A percentile compares a stretch with the other conserved stretches of the same genome.
phyloP scores from a whole-genome alignment of 768 basidiomycete genomes.

The Terana coerulea region DNA sequence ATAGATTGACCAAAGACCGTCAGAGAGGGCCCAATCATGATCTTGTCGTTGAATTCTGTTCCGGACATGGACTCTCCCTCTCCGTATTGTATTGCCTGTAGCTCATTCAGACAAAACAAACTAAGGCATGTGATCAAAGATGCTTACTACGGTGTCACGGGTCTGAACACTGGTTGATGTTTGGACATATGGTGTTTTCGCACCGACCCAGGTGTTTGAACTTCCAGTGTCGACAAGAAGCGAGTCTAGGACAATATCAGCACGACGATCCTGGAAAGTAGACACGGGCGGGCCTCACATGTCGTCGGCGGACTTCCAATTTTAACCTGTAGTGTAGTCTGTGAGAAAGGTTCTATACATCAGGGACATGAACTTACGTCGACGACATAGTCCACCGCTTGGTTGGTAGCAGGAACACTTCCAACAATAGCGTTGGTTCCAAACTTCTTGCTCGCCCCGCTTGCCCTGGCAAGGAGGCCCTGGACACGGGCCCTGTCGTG shows the following conservation, averaged over 20 bases:
- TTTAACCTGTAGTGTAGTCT: background rate
- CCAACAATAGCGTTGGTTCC: background rate
- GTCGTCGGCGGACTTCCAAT: slow-evolving; percentile 14
- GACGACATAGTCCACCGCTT: slow-evolving; percentile 10
- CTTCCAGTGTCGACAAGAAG: slow-evolving; percentile 17
- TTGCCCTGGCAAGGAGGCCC: background rate
- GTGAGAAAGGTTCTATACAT: background rate
- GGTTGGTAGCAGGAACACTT: slow-evolving; percentile 9
- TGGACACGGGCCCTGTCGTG: slow-evolving; percentile 6
- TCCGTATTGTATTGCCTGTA: slow-evolving; percentile 1
- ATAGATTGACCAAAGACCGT: slow-evolving; percentile 9
- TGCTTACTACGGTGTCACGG: slow-evolving; percentile 7
- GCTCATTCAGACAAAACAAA: background rate
- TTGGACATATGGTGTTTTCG: slow-evolving; percentile 8
- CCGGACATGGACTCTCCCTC: background rate
- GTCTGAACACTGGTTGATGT: slow-evolving; percentile 14
- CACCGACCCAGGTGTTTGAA: slow-evolving; percentile 22
- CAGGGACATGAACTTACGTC: background rate
- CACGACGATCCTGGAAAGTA: background rate
- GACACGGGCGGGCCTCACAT: background rate
- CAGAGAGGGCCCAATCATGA: background rate
- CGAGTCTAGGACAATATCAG: slow-evolving; percentile 3
- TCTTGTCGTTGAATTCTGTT: slow-evolving; percentile 1
- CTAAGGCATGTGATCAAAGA: background rate
- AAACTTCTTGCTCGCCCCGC: background rate